These are phyloP conservation scores for Sugiyamaella pinicola DNA, from an alignment of 1,139 yeast genomes.

Conservation along the genomic window DNA sequence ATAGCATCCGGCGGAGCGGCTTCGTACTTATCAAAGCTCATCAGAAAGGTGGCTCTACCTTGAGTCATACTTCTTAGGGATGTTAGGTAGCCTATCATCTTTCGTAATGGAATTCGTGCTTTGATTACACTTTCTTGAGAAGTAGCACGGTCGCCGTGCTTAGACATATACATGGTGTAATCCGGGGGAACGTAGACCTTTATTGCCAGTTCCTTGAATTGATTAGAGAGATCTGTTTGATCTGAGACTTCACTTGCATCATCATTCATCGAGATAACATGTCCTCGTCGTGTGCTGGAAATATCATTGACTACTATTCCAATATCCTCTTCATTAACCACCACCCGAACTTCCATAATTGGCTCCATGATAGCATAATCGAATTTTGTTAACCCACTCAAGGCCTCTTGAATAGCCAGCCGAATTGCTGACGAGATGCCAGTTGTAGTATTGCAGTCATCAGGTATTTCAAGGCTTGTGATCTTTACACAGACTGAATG, in stretches of 20 bases:
- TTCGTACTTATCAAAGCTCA: slow-evolving; percentile 77
- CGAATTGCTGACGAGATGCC: slow-evolving; percentile 52
- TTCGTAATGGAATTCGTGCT: slow-evolving; percentile 83
- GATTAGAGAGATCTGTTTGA: slow-evolving; percentile 9
- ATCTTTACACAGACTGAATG: slow-evolving; percentile 62
- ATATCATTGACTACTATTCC: slow-evolving; percentile 85
- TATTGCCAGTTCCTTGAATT: slow-evolving; percentile 38
- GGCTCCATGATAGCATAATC: slow-evolving; percentile 75
- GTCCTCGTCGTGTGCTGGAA: slow-evolving; percentile 70
- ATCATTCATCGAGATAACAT: slow-evolving; percentile 52
- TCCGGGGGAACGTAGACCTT: slow-evolving; percentile 45
- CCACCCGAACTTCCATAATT: slow-evolving; percentile 74
- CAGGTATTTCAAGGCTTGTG: slow-evolving; percentile 55
- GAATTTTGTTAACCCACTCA: slow-evolving; percentile 36
- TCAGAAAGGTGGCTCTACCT: slow-evolving; percentile 83
- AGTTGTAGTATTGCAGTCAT: slow-evolving; percentile 50
- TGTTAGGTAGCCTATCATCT: slow-evolving; percentile 86
- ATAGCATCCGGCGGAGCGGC: slow-evolving; percentile 22
- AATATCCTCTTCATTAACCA: slow-evolving; percentile 67
- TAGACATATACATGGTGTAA: slow-evolving; percentile 46
- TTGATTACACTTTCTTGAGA: slow-evolving; percentile 53
- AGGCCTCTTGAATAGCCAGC: slow-evolving; percentile 47
- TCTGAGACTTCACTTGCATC: slow-evolving; percentile 25
- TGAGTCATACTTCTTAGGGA: slow-evolving; percentile 81
- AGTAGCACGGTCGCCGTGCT: slow-evolving; percentile 39